phyloP scores from a whole-genome alignment of 129 eudicot species.

The Silybum marianum region DNA sequence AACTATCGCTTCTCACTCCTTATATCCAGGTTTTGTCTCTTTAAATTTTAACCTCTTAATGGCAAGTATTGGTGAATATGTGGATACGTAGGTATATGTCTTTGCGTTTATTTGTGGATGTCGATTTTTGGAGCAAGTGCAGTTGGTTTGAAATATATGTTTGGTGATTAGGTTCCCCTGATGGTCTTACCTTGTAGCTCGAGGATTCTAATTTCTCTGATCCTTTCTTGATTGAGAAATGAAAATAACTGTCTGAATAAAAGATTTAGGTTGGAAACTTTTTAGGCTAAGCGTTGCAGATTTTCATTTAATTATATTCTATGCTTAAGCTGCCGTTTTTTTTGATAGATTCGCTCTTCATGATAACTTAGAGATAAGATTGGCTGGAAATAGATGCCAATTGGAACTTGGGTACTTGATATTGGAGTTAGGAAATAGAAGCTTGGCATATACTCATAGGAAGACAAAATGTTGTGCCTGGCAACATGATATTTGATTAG shows the following conservation, averaged over 20 bases:
- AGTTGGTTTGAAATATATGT: neutral
- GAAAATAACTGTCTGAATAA: neutral
- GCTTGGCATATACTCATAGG: neutral
- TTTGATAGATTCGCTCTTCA: neutral
- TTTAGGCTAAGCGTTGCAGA: neutral
- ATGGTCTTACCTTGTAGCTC: neutral
- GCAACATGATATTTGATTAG: neutral
- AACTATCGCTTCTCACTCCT: constrained; percentile 89
- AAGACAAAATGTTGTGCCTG: neutral
- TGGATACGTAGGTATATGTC: neutral
- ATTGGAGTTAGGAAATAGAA: neutral
- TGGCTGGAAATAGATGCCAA: neutral
- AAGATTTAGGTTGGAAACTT: neutral
- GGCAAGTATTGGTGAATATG: neutral
- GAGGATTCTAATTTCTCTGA: neutral
- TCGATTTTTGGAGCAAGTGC: neutral
- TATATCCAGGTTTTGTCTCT: constrained; percentile 66
- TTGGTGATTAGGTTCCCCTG: neutral
- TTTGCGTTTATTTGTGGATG: neutral
- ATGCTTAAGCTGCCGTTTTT: neutral
- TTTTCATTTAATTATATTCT: neutral
- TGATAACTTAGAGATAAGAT: constrained; percentile 12
- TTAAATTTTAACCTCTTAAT: neutral
- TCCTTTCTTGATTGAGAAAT: constrained; percentile 13
- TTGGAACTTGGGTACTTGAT: neutral